Conservation (phyloP, 2,329 filamentous ascomycete species). For the Periconia sp. region DNA sequence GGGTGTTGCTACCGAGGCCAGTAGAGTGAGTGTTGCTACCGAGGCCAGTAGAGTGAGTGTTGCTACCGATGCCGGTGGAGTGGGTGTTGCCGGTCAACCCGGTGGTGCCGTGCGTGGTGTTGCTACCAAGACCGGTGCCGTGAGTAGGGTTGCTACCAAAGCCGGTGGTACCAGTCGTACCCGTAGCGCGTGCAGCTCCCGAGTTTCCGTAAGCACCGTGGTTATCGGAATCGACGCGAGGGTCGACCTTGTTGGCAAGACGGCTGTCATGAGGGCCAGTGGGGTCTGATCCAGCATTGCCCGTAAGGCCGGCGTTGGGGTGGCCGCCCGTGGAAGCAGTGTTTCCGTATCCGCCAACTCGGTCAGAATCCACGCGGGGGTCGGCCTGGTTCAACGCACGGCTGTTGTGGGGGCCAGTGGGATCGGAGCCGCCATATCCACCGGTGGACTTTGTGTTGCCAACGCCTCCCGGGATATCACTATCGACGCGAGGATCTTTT, state of each 20-base stretch:
- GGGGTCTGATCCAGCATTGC: slow-evolving; percentile 21
- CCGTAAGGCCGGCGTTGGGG: slow-evolving; percentile 12
- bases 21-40: slow-evolving; percentile 7
- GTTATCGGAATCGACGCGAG: slow-evolving; percentile 31
- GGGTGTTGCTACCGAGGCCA: slow-evolving; percentile 12
- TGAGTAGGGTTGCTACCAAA: background rate
- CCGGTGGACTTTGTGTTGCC: slow-evolving; percentile 11
- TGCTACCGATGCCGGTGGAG: slow-evolving; percentile 7
- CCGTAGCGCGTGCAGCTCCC: background rate
- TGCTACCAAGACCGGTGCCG: slow-evolving; percentile 6
- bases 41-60: slow-evolving; percentile 9
- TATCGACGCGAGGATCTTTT: slow-evolving; percentile 19
- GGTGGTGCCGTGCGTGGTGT: slow-evolving; percentile 10
- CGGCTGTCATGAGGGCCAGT: slow-evolving; percentile 32
- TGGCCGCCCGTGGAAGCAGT: slow-evolving; percentile 4
- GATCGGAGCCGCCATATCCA: background rate
- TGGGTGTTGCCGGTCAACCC: slow-evolving; percentile 11
- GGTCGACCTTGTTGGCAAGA: slow-evolving; percentile 32
- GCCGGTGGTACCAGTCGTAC: background rate
- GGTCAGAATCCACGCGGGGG: slow-evolving; percentile 14
- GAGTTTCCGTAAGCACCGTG: slow-evolving; percentile 23
- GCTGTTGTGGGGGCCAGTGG: slow-evolving; percentile 21
- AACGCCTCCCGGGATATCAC: slow-evolving; percentile 9
- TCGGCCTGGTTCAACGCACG: slow-evolving; percentile 19
- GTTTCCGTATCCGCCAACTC: slow-evolving; percentile 11